Base-by-base conservation (phyloP, 179 eudicot species). In the Actinidia polygama region DNA sequence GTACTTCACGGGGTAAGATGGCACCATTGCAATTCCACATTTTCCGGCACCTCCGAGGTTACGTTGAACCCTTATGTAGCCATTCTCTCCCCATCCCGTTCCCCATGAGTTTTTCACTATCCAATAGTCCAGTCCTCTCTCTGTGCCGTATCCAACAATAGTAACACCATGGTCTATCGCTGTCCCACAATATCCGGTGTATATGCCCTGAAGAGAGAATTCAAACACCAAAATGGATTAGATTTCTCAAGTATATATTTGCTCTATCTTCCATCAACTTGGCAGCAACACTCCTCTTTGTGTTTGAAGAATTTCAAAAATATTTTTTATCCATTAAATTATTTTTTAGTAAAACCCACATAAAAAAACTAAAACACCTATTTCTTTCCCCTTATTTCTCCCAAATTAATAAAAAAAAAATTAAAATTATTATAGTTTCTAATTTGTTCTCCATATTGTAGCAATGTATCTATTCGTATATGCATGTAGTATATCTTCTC, bases 101-200 rank as follows among this genome's bases (percentile, higher is more conserved):
- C 91, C 89, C 86, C 87, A 88, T 23, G 91, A 88, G 85, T 88
- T 88, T 53, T 63, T 84, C 24, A 88, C 91, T 3, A 88, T 88
- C 89, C 91, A 88, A 69, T 88, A 88, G 16, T 86, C 91, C 49
- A 49, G 21, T 0, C 89, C 87, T 2, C 83, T 47, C 36, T 86
- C 89, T 40, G 89, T 50, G 23, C 91, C 95, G 19, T 92, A 90
- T 16, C 95, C 95, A 82, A 91, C 91, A 47, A 90, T 91, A 7
- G 78, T 88, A 7, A 92, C 95, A 30, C 93, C 95, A 8, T 92
- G 95, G 83, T 92, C 93, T 0, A 92, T 84, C 15, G 83, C 75
- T 53, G 90, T 89, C 6, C 95, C 93, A 58, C 95, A 92, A 4
- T 18, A 26, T n/a, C 91, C 93, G 15, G 90, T 89, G 12, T 89